Percentiles rank a stretch among this genome's conserved stretches.
Conservation (phyloP, 148 eudicot genomes). For the Rhododendron williamsianum region DNA sequence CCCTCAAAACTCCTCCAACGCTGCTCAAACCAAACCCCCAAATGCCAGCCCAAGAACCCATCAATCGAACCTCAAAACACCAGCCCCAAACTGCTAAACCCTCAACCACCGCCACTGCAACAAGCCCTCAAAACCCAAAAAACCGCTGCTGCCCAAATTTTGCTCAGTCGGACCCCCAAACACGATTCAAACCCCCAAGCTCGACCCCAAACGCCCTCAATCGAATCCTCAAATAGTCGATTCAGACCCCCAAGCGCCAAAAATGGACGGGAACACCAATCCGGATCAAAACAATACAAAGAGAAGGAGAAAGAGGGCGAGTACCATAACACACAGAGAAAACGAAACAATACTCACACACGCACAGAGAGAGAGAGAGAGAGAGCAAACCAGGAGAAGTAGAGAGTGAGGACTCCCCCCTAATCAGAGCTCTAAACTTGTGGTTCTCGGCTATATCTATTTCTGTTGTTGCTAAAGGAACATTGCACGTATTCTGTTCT, state of each 20-base stretch:
- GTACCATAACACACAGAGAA: no score
- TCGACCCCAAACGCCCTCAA: not conserved
- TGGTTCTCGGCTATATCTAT: not conserved
- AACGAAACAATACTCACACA: no score
- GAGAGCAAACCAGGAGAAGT: no score
- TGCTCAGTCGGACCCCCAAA: not conserved
- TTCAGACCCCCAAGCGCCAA: not conserved
- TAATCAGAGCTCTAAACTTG: not conserved
- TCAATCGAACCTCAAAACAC: not conserved
- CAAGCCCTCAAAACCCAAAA: not conserved
- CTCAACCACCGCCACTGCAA: not conserved
- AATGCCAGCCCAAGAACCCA: not conserved
- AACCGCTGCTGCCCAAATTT: not conserved
- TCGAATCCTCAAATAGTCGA: not conserved
- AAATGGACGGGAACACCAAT: not conserved
- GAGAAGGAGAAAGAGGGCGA: no score
- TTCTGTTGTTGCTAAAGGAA: not conserved
- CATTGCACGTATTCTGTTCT: not conserved
- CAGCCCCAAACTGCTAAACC: not conserved
- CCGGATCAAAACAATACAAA: no score
- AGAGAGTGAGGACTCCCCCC: no score
- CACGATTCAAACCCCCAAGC: not conserved
- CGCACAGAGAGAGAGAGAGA: no score
- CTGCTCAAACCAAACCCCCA: not conserved
- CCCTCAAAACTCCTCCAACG: not conserved